Conservation (phyloP, 2,329 filamentous ascomycete genomes). For the Colletotrichum endophyticum region DNA sequence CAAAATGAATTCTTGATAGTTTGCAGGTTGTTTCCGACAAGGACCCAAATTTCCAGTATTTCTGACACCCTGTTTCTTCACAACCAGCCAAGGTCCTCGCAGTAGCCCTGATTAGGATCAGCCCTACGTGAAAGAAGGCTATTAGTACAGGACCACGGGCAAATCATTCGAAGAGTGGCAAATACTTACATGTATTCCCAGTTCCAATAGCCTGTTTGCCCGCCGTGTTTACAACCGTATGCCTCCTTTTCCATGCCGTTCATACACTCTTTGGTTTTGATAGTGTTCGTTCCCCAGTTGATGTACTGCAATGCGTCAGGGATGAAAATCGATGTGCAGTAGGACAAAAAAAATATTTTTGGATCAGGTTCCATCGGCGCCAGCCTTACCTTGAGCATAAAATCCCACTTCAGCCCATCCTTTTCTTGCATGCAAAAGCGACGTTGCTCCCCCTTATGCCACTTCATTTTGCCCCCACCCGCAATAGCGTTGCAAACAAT, state of each 20-base stretch:
- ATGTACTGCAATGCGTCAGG: neutral
- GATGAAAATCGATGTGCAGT: neutral
- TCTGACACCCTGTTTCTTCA: neutral
- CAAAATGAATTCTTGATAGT: neutral
- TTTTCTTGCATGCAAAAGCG: neutral
- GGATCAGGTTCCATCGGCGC: neutral
- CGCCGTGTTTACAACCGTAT: neutral
- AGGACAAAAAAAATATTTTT: neutral
- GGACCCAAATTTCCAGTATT: neutral
- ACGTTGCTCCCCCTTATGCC: neutral
- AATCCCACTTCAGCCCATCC: neutral
- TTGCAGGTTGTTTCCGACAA: neutral
- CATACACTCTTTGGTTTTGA: neutral
- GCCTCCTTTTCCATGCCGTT: neutral
- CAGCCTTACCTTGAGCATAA: neutral
- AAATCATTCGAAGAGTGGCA: neutral
- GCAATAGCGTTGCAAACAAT: neutral
- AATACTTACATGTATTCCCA: neutral
- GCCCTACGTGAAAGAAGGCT: neutral
- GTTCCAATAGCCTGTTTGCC: neutral
- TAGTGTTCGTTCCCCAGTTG: neutral
- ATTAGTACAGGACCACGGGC: neutral
- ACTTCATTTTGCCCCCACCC: neutral
- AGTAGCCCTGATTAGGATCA: neutral
- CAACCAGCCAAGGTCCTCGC: neutral